Conservation (phyloP, 345 rosid genomes). For the Linum lewisii region DNA sequence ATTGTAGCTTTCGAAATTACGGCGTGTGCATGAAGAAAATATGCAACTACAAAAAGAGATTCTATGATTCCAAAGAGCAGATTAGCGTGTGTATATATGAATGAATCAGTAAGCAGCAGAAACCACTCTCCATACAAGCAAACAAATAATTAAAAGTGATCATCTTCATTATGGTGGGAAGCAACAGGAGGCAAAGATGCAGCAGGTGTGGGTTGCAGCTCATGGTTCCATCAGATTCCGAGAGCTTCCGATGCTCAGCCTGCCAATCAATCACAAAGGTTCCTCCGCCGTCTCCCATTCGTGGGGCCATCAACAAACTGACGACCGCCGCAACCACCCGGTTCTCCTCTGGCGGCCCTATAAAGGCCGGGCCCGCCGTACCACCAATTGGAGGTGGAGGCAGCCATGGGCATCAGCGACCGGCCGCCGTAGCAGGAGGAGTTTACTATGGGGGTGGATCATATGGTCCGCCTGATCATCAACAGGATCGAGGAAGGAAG, state of each 20-base stretch:
- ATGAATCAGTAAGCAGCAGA: no score
- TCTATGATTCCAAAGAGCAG: no score
- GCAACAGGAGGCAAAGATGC: conserved; percentile 37
- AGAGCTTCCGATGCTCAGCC: conserved; percentile 25
- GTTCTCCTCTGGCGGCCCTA: background rate
- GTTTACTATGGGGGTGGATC: conserved; percentile 11
- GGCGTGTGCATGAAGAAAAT: no score
- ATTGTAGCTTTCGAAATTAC: no score
- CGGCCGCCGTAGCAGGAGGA: no score
- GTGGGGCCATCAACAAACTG: conserved; percentile 10
- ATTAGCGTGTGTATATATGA: no score
- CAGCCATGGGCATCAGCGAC: conserved; percentile 4
- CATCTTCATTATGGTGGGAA: background rate
- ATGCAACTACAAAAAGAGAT: no score
- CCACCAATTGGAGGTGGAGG: background rate
- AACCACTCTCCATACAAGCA: no score
- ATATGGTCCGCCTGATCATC: conserved; percentile 14
- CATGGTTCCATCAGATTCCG: conserved; percentile 30
- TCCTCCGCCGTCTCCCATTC: conserved; percentile 18
- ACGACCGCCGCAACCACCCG: no score
- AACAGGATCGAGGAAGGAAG: conserved; percentile 28
- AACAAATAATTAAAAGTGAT: no score
- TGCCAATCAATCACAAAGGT: conserved; percentile 36
- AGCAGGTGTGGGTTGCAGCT: conserved; percentile 38
- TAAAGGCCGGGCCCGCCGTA: conserved; percentile 1